These are phyloP conservation scores for Rosa lucieae DNA, from an alignment of 306 rosid species.

Conservation along the genomic window DNA sequence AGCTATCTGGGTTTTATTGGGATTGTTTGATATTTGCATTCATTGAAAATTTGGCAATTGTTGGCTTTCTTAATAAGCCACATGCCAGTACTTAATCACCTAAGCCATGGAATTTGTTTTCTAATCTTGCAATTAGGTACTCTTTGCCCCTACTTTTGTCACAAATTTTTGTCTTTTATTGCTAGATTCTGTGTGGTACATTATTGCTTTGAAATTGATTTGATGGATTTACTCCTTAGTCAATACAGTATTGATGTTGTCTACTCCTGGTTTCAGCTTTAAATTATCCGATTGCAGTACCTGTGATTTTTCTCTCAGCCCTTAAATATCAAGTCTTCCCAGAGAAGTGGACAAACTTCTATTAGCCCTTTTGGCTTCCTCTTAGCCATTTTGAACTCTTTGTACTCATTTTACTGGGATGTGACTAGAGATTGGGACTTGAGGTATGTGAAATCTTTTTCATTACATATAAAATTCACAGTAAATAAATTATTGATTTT, in stretches of 20 bases:
- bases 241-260: slow-evolving; percentile 29
- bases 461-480: background rate
- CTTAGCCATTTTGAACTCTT: slow-evolving; percentile 79
- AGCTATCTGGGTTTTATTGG: too few species aligned
- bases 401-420: slow-evolving; percentile 99
- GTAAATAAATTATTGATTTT: background rate
- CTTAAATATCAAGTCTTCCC: slow-evolving; percentile 90
- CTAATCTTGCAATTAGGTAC: too few species aligned
- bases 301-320: slow-evolving; percentile 91
- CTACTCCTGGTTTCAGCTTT: slow-evolving; percentile 74
- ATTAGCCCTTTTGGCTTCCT: slow-evolving; percentile 98
- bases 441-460: slow-evolving; percentile 54
- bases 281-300: slow-evolving; percentile 91
- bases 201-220: background rate
- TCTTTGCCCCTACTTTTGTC: too few species aligned
- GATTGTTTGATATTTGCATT: too few species aligned
- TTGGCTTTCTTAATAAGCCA: too few species aligned
- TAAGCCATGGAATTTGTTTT: too few species aligned
- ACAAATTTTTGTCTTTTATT: background rate
- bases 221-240: slow-evolving; percentile 1
- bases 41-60: too few species aligned
- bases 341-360: slow-evolving; percentile 77
- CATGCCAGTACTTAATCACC: too few species aligned
- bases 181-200: background rate
- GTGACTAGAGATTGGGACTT: slow-evolving; percentile 98